Evolutionary conservation across 75 land plant species (phyloP), one percentile per base, ranked within the genome.

Genomic region (Picea sitchensis): DNA sequence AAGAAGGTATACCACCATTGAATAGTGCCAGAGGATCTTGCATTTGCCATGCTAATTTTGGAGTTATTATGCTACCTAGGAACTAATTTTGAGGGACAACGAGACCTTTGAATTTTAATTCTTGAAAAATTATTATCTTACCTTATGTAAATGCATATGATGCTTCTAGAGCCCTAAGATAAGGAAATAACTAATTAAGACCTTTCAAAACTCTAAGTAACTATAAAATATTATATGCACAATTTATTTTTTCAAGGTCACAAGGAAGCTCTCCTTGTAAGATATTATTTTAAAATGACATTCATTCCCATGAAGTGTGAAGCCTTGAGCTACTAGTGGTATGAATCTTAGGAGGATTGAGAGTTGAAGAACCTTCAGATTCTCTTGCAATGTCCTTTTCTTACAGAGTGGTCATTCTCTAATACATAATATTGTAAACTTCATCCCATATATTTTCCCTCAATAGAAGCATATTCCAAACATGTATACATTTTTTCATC

Each of bases 1-100:
- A 96, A 60, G 84, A 73, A 58, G 99, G 99, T 80, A 96, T 61
- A 67, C 89, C 87, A 76, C 90, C 90, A 78, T 80, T 78, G 56
- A 84, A 85, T 15, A 88, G 51, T 47, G 87, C 79, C 73, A 88
- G 73, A 56, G 92, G 85, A 75, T 96, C 95, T 69, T 84, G 88
- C 91, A 96, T 85, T 79, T 96, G 97, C 38, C 89, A 91, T 76
- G 91, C 99, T 61, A 96, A 86, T 83, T 96, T 96, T 65, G 96
- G 93, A 5, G 96, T 90, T 64, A 94, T 54, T 73, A 91, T 96
- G 77, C 82, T 90, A 78, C 82, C 92, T 14, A 89, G 64, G 75
- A 94, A 96, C 76, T 96, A 93, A 72, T 72, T 78, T 77, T 85
- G 88, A 41, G 91, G 81, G 59, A 96, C 65, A 26, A 65, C 59